A percentile compares a stretch with the other conserved stretches of the same genome.
Conservation (phyloP, 352 stramenopile genomes). For the Poterioochromonas sp. region DNA sequence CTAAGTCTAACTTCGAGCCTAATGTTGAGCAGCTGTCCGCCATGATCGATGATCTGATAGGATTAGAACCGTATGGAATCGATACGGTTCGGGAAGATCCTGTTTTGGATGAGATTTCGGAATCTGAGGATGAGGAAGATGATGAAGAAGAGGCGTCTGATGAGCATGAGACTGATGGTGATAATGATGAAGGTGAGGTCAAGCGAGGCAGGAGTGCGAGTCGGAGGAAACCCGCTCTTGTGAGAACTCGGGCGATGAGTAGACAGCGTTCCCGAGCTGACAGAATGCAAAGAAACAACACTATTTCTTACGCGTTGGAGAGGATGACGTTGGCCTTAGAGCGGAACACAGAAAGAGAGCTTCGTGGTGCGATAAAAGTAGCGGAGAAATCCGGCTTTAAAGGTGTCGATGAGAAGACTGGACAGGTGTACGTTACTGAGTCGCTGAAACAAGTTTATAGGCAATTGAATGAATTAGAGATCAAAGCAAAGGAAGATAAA, state of each 20-base stretch:
- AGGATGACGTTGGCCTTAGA: background rate
- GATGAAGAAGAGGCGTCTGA: background rate
- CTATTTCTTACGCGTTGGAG: background rate
- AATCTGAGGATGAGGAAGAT: slow-evolving; percentile 31
- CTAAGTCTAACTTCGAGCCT: slow-evolving; percentile 21
- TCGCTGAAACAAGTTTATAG: slow-evolving; percentile 13
- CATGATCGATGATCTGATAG: slow-evolving; percentile 27
- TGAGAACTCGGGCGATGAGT: background rate
- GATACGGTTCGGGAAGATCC: background rate
- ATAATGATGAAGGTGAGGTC: background rate
- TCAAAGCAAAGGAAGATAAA: background rate
- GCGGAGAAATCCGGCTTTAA: background rate
- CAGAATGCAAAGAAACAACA: background rate
- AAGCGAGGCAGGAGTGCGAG: background rate
- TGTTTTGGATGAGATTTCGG: background rate
- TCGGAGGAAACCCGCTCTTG: background rate
- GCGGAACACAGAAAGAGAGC: background rate
- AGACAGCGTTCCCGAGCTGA: background rate
- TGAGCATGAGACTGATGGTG: background rate
- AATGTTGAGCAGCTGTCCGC: background rate
- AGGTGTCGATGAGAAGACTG: background rate
- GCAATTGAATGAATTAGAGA: background rate
- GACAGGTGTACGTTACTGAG: background rate
- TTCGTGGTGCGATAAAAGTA: background rate
- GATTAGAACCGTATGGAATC: background rate